These are phyloP conservation scores for Cytospora schulzeri DNA, from an alignment of 2,329 filamentous ascomycete species.

Conservation along the genomic window DNA sequence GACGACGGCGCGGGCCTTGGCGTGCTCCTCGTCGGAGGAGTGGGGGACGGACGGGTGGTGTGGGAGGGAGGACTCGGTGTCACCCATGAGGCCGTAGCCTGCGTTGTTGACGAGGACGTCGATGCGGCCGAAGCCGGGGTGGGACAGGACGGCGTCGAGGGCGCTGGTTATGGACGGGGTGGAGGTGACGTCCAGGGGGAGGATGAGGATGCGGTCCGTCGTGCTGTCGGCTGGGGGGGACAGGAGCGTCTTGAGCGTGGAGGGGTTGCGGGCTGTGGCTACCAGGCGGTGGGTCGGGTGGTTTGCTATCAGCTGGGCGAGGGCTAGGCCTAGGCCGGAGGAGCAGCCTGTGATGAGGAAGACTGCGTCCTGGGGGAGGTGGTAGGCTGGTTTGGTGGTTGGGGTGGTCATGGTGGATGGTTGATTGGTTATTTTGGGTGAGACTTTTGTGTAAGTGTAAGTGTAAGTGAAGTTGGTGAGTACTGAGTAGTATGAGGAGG, in stretches of 20 bases:
- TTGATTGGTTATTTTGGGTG: neutral
- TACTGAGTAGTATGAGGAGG: no score
- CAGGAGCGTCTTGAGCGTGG: constrained; percentile 40
- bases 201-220: constrained; percentile 39
- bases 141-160: constrained; percentile 35
- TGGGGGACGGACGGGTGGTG: neutral
- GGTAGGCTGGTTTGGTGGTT: neutral
- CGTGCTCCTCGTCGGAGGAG: constrained; percentile 29
- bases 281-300: constrained; percentile 32
- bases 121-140: constrained; percentile 38
- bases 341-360: constrained; percentile 43
- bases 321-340: constrained; percentile 35
- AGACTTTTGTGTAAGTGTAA: neutral
- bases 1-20: constrained; percentile 31
- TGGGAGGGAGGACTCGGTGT: constrained; percentile 31
- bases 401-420: neutral
- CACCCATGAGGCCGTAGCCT: constrained; percentile 46
- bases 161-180: constrained; percentile 36
- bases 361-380: constrained; percentile 40
- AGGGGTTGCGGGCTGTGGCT: constrained; percentile 40
- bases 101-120: constrained; percentile 42
- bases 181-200: constrained; percentile 48
- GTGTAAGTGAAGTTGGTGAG: neutral
- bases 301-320: constrained; percentile 32
- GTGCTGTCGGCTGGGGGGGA: constrained; percentile 26